A percentile compares a stretch with the other conserved stretches of the same genome.
Evolutionary conservation across 805 yeast genomes (phyloP).

Genomic region (Schwanniomyces yamadae): DNA sequence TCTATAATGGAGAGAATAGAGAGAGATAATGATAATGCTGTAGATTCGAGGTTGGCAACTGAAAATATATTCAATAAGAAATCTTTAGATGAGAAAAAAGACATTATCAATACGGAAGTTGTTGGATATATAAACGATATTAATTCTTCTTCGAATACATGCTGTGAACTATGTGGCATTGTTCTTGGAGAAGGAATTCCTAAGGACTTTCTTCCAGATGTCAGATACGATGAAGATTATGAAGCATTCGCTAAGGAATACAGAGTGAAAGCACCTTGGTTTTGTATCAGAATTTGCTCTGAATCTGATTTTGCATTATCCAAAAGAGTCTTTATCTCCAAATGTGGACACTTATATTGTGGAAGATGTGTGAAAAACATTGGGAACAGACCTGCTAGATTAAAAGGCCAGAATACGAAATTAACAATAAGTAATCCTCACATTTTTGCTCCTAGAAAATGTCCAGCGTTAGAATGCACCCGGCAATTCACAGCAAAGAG

Average conservation of each 20-base stretch:
- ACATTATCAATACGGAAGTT: constrained; percentile 19
- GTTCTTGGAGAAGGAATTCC: constrained; percentile 75
- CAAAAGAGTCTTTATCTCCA: constrained; percentile 60
- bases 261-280: constrained; percentile 64
- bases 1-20: constrained; percentile 41
- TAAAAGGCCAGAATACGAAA: constrained; percentile 15
- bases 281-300: constrained; percentile 48
- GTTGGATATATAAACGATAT: constrained; percentile 34
- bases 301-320: constrained; percentile 60
- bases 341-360: constrained; percentile 84
- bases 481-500: constrained; percentile 42
- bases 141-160: constrained; percentile 14
- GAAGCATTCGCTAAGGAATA: constrained; percentile 22
- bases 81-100: constrained; percentile 27
- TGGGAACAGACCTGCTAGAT: constrained; percentile 39
- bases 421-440: constrained; percentile 33
- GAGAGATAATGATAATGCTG: constrained; percentile 36
- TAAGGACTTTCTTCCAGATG: constrained; percentile 40
- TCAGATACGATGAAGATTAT: constrained; percentile 26
- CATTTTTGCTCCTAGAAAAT: constrained; percentile 53
- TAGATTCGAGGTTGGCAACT: constrained; percentile 30
- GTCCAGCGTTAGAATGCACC: constrained; percentile 56
- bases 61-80: constrained; percentile 33
- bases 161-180: constrained; percentile 69
- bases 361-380: constrained; percentile 78